Base-by-base conservation (phyloP, 1,284 basidiomycete species). In the Mycosarcoma maydis region DNA sequence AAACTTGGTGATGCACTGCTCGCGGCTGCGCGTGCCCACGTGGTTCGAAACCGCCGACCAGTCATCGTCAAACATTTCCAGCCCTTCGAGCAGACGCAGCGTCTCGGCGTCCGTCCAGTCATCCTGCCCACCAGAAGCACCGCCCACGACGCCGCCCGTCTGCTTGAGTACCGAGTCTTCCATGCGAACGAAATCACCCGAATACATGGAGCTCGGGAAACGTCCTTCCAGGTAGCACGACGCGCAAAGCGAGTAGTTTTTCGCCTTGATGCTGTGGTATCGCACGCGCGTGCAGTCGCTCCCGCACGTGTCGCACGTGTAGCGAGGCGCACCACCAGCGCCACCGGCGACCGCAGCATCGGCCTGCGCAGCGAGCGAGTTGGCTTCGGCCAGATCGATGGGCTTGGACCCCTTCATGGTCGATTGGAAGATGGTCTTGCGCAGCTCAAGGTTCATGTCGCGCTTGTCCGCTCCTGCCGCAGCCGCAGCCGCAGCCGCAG, bases 51-150 rank as follows among this genome's bases (percentile, higher is more conserved):
- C 89, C 32, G 88, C 87, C 24, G 88, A 89, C 95, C 94, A 98
- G 80, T 98, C 95, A 80, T 98, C 95, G 71, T 97, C 92, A 82
- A 90, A 94, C 92, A 98, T 95, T 83, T 99, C 95, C 46, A 98
- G 88, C 16, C 90, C 96, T 83, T 98, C 95, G 17, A 98, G 86
- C 14, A 99, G 85, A 3, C 92, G 84, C 13, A 98, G 83, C 17
- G 90, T 87, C 83, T 98, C 96, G 80, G 94, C 90, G 81, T 97
- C 94, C 4, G 88, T 87, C 96, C 96, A 98, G 69, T 90, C 89
- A 69, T 90, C 87, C 38, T 87, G 86, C 19, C 83, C 84, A 0
- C 85, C 84, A 9, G 82, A 83, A 5, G 84, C 84, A 39, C 86
- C 81, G 11, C 81, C 73, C 17, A 84, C 84, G 2, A 85, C 83